Evolutionary conservation across 148 eudicot genomes (phyloP).

Genomic region (Agrostemma githago): DNA sequence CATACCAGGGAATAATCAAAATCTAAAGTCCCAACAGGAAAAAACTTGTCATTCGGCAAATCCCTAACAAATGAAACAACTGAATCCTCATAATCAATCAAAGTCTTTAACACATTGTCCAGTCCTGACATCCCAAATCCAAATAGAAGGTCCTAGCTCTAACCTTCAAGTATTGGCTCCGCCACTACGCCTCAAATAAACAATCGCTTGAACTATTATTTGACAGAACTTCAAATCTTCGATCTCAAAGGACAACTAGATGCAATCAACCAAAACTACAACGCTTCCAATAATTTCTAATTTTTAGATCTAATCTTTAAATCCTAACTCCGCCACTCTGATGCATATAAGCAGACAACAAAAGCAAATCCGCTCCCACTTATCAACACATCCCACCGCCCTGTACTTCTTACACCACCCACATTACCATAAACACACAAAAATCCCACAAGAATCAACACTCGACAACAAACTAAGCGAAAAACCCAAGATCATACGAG

Average conservation of each 20-base stretch:
- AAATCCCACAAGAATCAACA: neutral
- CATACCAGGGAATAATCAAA: slow-evolving; percentile 89
- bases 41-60: slow-evolving; percentile 88
- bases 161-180: too few relatives aligned
- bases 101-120: slow-evolving; percentile 95
- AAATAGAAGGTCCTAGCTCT: too few relatives aligned
- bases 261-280: too few relatives aligned
- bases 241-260: neutral
- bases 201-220: too few relatives aligned
- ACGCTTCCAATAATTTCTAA: too few relatives aligned
- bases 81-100: slow-evolving; percentile 91
- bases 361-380: too few relatives aligned
- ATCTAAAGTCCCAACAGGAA: slow-evolving; percentile 83
- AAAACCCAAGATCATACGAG: slow-evolving; percentile 27
- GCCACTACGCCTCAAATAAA: too few relatives aligned
- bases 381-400: neutral
- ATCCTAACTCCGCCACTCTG: too few relatives aligned
- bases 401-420: neutral
- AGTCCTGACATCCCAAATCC: slow-evolving; percentile 91
- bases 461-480: neutral
- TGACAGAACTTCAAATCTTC: neutral
- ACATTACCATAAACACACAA: too few relatives aligned
- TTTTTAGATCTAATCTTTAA: too few relatives aligned
- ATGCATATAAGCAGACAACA: too few relatives aligned
- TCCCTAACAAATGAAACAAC: slow-evolving; percentile 83